These are phyloP conservation scores for Tolypocladium sp. DNA, from an alignment of 2,329 filamentous ascomycete genomes.

Conservation along the genomic window DNA sequence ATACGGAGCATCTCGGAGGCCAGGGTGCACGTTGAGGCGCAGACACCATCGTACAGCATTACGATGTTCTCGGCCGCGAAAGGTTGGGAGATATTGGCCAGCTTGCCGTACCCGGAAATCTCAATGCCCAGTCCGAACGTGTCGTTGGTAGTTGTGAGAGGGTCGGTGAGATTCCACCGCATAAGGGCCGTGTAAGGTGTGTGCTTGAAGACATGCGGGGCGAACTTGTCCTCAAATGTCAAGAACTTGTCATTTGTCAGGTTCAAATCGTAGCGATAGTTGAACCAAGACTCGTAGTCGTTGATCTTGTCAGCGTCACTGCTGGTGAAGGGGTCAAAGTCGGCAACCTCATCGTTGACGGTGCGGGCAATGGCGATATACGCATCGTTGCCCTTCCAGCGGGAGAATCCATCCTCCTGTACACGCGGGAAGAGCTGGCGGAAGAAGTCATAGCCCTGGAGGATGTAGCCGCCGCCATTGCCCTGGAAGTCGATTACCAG, in stretches of 20 bases:
- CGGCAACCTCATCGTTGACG: constrained; percentile 31
- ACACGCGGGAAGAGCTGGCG: constrained; percentile 40
- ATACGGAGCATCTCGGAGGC: constrained; percentile 45
- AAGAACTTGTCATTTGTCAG: constrained; percentile 38
- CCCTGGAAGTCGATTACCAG: constrained; percentile 35
- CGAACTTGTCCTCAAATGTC: constrained; percentile 36
- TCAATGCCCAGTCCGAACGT: constrained; percentile 11
- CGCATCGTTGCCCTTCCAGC: constrained; percentile 27
- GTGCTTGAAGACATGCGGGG: constrained; percentile 28
- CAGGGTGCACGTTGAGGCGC: constrained; percentile 48
- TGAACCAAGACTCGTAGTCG: constrained; percentile 41
- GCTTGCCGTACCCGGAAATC: constrained; percentile 37
- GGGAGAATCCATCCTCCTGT: constrained; percentile 23
- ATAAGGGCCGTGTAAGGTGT: constrained; percentile 45
- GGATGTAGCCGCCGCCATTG: constrained; percentile 50
- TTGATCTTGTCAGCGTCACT: constrained; percentile 19
- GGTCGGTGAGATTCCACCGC: constrained; percentile 41
- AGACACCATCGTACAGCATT: constrained; percentile 49
- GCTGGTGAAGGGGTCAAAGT: constrained; percentile 35
- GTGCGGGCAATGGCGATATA: constrained; percentile 36
- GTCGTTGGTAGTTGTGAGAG: constrained; percentile 28
- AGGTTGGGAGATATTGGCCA: constrained; percentile 31
- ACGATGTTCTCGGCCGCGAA: constrained; percentile 51
- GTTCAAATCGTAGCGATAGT: constrained; percentile 41
- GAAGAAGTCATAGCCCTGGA: constrained; percentile 55